Evolutionary conservation across 768 basidiomycete species (phyloP).

Genomic region (Galerina sulciceps): DNA sequence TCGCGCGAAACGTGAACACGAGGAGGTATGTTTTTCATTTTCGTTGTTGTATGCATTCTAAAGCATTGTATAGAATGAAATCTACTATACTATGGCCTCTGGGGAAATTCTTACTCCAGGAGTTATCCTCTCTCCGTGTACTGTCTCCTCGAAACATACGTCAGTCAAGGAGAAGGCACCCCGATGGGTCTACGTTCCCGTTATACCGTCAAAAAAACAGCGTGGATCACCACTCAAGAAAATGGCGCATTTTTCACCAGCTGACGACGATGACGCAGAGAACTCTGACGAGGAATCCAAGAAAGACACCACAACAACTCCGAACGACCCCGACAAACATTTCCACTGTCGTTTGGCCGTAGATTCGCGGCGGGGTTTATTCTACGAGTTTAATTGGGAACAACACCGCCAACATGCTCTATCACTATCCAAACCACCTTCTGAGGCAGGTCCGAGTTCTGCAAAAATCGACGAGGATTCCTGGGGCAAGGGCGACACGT

Average conservation of each 20-base stretch:
- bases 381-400: slow-evolving; percentile 66
- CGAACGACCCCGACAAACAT: slow-evolving; percentile 23
- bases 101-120: slow-evolving; percentile 54
- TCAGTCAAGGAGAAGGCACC: slow-evolving; percentile 12
- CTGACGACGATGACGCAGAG: slow-evolving; percentile 13
- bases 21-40: slow-evolving; percentile 47
- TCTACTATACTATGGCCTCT: slow-evolving; percentile 65
- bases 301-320: slow-evolving; percentile 8
- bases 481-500: slow-evolving; percentile 46
- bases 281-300: slow-evolving; percentile 25
- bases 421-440: slow-evolving; percentile 22
- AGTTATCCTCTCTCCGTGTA: slow-evolving; percentile 56
- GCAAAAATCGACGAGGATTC: slow-evolving; percentile 20
- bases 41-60: not conserved
- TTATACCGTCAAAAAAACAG: slow-evolving; percentile 21
- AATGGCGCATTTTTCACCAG: slow-evolving; percentile 14
- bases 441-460: slow-evolving; percentile 23
- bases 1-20: slow-evolving; percentile 62
- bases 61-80: slow-evolving; percentile 61
- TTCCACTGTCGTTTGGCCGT: slow-evolving; percentile 67
- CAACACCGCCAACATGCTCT: slow-evolving; percentile 47
- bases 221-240: slow-evolving; percentile 26
- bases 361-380: slow-evolving; percentile 61
- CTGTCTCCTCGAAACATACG: slow-evolving; percentile 36
- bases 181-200: slow-evolving; percentile 16